Conservation (phyloP, 2,329 filamentous ascomycete genomes). For the Ascochyta clinopodiicola region DNA sequence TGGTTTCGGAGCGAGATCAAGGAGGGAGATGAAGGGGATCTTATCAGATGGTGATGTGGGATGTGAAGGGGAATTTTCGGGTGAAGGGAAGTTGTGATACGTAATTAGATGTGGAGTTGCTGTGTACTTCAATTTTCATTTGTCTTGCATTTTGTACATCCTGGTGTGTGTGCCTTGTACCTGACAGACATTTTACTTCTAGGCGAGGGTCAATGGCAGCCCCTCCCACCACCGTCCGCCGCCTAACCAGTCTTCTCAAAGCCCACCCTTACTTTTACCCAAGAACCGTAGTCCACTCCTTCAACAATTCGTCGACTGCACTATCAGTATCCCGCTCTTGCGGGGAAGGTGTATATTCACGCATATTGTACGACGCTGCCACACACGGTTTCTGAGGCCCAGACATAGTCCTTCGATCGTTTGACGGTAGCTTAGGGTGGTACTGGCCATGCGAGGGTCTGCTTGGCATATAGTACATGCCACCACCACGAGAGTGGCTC, state of each 20-base stretch:
- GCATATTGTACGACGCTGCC: background rate
- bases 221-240: too few relatives aligned
- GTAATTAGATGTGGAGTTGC: too few relatives aligned
- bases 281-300: constrained; percentile 30
- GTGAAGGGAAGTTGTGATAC: background rate
- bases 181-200: too few relatives aligned
- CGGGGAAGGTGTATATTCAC: background rate
- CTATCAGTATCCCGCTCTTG: constrained; percentile 2
- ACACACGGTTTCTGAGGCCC: too few relatives aligned
- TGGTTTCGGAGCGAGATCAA: background rate
- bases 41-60: background rate
- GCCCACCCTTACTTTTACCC: background rate
- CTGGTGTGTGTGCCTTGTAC: background rate
- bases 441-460: too few relatives aligned
- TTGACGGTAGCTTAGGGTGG: too few relatives aligned
- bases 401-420: too few relatives aligned
- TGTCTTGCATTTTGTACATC: background rate
- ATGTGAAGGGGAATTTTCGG: background rate
- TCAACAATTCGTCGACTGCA: constrained; percentile 31
- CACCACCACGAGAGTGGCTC: too few relatives aligned
- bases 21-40: background rate
- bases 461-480: too few relatives aligned
- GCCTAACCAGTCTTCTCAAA: too few relatives aligned
- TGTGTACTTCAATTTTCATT: too few relatives aligned
- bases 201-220: too few relatives aligned